phyloP scores from a whole-genome alignment of 208 protist species.

The Dictyostelium gargantuum region DNA sequence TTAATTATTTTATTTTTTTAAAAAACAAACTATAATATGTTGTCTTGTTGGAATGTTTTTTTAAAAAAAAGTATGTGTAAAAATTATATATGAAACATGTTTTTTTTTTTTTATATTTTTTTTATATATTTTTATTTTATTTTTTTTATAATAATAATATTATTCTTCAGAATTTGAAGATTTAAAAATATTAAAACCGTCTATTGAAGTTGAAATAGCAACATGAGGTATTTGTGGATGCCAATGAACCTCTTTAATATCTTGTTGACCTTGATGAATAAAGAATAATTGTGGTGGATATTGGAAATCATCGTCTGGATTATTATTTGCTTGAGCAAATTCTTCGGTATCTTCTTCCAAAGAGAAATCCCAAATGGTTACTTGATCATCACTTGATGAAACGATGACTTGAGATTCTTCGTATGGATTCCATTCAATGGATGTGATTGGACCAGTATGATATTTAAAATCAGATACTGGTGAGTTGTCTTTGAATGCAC shows the following conservation, averaged over 20 bases:
- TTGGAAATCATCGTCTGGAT: conserved; percentile 85
- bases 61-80: too few species aligned
- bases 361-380: conserved; percentile 98
- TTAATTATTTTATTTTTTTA: too few species aligned
- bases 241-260: conserved; percentile 98
- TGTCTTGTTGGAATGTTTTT: too few species aligned
- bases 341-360: conserved; percentile 96
- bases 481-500: conserved; percentile 85
- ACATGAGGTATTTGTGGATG: conserved; percentile 96
- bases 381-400: conserved; percentile 89
- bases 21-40: too few species aligned
- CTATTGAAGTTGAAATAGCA: conserved; percentile 94
- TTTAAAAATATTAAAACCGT: conserved; percentile 97
- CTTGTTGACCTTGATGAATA: conserved; percentile 95
- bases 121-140: background rate
- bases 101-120: background rate
- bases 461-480: conserved; percentile 88
- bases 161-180: conserved; percentile 89
- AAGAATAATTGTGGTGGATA: conserved; percentile 96
- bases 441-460: conserved; percentile 93
- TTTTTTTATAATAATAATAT: background rate
- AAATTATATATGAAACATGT: too few species aligned
- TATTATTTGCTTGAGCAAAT: conserved; percentile 92
- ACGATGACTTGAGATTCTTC: conserved; percentile 96
- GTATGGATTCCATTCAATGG: conserved; percentile 96